Conservation (phyloP, 768 basidiomycete species). For the Candolleomyces eurysporus region DNA sequence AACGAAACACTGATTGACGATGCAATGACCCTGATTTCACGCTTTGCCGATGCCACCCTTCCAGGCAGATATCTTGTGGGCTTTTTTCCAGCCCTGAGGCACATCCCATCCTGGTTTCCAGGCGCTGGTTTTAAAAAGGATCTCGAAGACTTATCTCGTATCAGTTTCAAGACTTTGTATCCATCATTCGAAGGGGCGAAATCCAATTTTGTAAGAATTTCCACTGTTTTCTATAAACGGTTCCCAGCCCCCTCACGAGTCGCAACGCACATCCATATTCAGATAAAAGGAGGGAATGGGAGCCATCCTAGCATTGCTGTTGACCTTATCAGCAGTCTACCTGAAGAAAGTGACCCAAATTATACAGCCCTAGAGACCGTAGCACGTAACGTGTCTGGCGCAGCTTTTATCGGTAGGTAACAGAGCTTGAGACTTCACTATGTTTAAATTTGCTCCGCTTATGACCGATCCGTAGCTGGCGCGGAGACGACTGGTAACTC, state of each 20-base stretch:
- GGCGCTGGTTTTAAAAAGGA: conserved; percentile 4
- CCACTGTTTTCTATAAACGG: conserved; percentile 7
- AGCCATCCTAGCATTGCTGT: conserved; percentile 3
- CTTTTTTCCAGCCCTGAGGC: not conserved
- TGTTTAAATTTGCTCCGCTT: not conserved
- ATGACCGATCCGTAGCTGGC: not conserved
- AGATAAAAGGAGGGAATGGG: not conserved
- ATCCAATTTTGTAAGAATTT: not conserved
- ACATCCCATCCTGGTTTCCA: conserved; percentile 8
- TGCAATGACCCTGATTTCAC: not conserved
- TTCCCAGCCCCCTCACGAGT: too few relatives aligned
- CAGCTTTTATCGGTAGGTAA: conserved; percentile 16
- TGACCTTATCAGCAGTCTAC: conserved; percentile 10
- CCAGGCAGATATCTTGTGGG: conserved; percentile 1
- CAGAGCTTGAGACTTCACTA: not conserved
- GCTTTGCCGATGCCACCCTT: not conserved
- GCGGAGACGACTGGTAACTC: conserved; percentile 9
- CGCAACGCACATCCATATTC: not conserved
- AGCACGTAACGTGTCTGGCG: conserved; percentile 11
- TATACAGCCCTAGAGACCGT: conserved; percentile 11
- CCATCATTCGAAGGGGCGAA: conserved; percentile 7
- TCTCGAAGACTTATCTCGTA: not conserved
- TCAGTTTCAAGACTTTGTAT: not conserved
- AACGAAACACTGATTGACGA: conserved; percentile 25
- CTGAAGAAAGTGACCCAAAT: conserved; percentile 8